A percentile compares a stretch with the other conserved stretches of the same genome.
Evolutionary conservation across 305 asterid genomes (phyloP).

Genomic region (Lippia alba): DNA sequence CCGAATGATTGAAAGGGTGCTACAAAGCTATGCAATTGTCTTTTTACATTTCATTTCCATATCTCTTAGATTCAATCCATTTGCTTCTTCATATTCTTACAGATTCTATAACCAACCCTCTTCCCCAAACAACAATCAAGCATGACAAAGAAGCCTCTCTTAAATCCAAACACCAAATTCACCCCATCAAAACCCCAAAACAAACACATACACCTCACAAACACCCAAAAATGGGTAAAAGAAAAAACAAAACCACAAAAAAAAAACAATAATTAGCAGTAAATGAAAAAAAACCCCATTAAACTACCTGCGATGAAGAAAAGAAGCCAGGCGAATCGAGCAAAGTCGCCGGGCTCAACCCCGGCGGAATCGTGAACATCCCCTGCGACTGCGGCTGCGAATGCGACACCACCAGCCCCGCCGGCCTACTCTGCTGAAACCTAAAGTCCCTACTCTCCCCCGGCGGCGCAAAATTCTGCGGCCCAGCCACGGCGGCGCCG

Average conservation of each 20-base stretch:
- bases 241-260: not conserved
- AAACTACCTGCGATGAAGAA: conserved; percentile 63
- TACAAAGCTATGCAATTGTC: no score
- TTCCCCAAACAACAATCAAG: conserved; percentile 1
- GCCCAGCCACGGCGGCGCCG: conserved; percentile 49
- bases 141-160: not conserved
- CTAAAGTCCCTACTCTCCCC: conserved; percentile 37
- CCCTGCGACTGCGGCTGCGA: conserved; percentile 48
- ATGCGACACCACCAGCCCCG: conserved; percentile 51
- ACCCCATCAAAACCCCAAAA: conserved; percentile 14
- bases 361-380: conserved; percentile 67
- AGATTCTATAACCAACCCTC: conserved; percentile 4
- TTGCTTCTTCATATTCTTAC: not conserved
- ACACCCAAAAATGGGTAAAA: not conserved
- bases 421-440: conserved; percentile 57
- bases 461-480: conserved; percentile 33
- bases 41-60: no score
- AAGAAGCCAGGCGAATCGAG: conserved; percentile 72
- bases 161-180: conserved; percentile 3
- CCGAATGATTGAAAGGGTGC: no score
- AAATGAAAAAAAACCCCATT: conserved; percentile 13
- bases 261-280: not conserved
- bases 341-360: conserved; percentile 69
- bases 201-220: not conserved
- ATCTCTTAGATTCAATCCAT: no score